Conservation (phyloP, 108 stramenopile genomes). For the Schizochytrium sp. region DNA sequence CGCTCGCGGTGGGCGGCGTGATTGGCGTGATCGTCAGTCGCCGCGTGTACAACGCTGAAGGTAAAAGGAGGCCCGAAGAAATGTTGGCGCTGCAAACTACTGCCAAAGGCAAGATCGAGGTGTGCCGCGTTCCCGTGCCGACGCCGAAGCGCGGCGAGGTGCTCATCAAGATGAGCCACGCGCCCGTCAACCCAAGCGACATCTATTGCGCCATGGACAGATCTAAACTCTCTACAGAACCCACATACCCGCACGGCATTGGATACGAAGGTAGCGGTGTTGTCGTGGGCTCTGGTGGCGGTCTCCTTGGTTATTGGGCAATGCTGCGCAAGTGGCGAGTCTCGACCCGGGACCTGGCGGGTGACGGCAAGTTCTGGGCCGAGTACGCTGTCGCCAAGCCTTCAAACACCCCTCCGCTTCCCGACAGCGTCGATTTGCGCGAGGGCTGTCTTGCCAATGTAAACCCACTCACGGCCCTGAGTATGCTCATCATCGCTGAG, state of each 20-base stretch:
- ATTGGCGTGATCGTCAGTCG: no score
- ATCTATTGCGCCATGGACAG: background rate
- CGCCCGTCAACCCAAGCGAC: slow-evolving; percentile 48
- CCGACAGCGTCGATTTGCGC: slow-evolving; percentile 39
- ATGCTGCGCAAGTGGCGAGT: slow-evolving; percentile 23
- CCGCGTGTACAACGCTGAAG: background rate
- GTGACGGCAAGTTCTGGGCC: slow-evolving; percentile 32
- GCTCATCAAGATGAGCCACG: slow-evolving; percentile 33
- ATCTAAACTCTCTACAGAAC: no score
- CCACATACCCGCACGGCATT: slow-evolving; percentile 36
- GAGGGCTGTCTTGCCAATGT: slow-evolving; percentile 47
- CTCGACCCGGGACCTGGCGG: background rate
- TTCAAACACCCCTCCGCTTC: slow-evolving; percentile 36
- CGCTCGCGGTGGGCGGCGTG: no score
- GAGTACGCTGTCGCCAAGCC: slow-evolving; percentile 39
- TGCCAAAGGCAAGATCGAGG: slow-evolving; percentile 41
- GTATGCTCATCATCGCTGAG: slow-evolving; percentile 45
- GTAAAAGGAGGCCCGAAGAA: background rate
- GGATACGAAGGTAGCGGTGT: slow-evolving; percentile 57
- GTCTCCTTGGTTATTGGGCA: slow-evolving; percentile 24
- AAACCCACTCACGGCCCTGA: slow-evolving; percentile 56
- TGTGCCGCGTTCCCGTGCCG: slow-evolving; percentile 41
- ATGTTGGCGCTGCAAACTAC: slow-evolving; percentile 4
- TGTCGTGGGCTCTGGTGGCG: slow-evolving; percentile 41
- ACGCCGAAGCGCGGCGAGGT: slow-evolving; percentile 34